A percentile compares a stretch with the other conserved stretches of the same genome.
Conservation (phyloP, 2,329 filamentous ascomycete genomes). For the Colletotrichum sp. region DNA sequence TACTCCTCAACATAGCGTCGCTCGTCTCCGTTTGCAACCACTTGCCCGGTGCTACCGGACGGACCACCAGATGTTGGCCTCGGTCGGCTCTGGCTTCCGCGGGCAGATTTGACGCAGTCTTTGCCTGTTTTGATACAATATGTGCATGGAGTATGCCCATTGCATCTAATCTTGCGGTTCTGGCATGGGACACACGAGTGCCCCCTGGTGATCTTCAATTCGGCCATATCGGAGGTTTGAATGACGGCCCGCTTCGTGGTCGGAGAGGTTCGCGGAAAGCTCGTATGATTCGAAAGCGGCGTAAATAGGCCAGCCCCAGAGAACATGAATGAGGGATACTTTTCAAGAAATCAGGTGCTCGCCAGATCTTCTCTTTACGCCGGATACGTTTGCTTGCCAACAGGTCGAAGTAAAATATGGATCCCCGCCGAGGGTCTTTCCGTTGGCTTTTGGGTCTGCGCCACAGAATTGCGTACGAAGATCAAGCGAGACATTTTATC, state of each 20-base stretch:
- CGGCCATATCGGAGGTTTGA: neutral
- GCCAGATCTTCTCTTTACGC: neutral
- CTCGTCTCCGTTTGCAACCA: neutral
- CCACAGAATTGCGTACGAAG: neutral
- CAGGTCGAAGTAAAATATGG: neutral
- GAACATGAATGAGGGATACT: neutral
- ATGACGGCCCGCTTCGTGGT: neutral
- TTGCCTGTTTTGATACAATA: constrained; percentile 61
- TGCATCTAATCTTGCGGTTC: constrained; percentile 66
- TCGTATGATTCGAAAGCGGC: neutral
- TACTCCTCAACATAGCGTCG: constrained; percentile 8
- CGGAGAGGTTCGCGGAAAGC: neutral
- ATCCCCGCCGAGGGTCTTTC: neutral
- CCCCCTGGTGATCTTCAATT: neutral
- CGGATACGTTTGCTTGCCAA: neutral
- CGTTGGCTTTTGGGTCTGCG: neutral
- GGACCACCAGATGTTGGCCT: neutral
- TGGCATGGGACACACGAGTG: constrained; percentile 59
- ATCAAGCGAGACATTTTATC: neutral
- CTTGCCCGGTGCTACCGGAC: neutral
- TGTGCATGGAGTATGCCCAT: constrained; percentile 61
- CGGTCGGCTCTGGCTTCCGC: neutral
- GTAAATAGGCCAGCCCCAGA: neutral
- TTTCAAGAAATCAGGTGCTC: neutral
- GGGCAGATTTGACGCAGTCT: neutral